Conservation (phyloP, 345 rosid genomes). For the Salix viminalis region DNA sequence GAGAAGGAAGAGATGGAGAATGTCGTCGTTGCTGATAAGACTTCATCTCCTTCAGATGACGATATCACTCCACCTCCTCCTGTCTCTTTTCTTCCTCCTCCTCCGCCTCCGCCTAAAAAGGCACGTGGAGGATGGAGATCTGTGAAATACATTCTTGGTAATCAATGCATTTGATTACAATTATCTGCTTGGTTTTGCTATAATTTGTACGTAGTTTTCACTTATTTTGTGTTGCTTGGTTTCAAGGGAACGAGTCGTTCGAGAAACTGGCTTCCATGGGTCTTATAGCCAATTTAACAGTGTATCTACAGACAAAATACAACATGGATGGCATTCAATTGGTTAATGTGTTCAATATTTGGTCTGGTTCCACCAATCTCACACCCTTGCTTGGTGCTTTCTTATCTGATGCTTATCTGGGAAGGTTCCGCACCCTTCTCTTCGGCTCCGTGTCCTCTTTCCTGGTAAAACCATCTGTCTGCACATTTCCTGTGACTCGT, state of each 20-base stretch:
- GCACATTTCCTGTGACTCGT: background rate
- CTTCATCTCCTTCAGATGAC: background rate
- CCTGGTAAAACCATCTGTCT: slow-evolving; percentile 29
- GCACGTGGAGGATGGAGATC: slow-evolving; percentile 43
- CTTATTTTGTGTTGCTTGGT: background rate
- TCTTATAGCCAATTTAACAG: slow-evolving; percentile 46
- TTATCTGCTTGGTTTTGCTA: background rate
- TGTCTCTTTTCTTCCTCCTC: background rate
- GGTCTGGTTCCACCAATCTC: slow-evolving; percentile 60
- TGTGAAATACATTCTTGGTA: slow-evolving; percentile 43
- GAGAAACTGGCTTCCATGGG: slow-evolving; percentile 79
- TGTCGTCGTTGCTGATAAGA: background rate
- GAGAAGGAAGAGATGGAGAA: background rate
- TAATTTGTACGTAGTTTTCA: background rate
- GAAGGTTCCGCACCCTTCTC: slow-evolving; percentile 56
- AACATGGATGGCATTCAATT: slow-evolving; percentile 50
- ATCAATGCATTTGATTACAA: background rate
- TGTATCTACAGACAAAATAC: slow-evolving; percentile 49
- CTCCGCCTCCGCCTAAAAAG: background rate
- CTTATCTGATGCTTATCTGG: slow-evolving; percentile 56
- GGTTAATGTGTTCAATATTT: slow-evolving; percentile 50
- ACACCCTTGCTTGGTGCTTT: slow-evolving; percentile 58
- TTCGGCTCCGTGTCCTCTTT: slow-evolving; percentile 49
- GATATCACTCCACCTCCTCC: background rate
- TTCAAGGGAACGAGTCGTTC: slow-evolving; percentile 59